Conservation (phyloP, 805 yeast species). For the Metschnikowia baotianmanensis region DNA sequence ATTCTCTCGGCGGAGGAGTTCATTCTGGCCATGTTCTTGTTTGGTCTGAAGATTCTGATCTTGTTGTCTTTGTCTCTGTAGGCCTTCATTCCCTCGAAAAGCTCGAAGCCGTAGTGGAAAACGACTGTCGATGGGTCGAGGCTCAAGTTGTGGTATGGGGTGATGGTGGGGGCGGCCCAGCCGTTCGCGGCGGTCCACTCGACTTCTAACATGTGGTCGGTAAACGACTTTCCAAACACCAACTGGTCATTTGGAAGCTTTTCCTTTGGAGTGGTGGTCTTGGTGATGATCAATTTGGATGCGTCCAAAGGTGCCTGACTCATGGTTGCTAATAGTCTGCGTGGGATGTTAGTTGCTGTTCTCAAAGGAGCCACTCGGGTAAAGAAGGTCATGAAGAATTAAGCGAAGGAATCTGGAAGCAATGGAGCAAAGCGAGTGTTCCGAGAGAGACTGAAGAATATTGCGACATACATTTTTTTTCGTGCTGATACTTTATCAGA, state of each 20-base stretch:
- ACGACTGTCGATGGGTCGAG: slow-evolving; percentile 90
- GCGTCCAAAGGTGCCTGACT: slow-evolving; percentile 36
- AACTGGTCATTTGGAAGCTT: slow-evolving; percentile 40
- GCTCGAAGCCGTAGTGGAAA: slow-evolving; percentile 91
- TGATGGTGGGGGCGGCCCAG: slow-evolving; percentile 87
- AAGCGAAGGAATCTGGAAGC: neutral
- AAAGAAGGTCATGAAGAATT: slow-evolving; percentile 3
- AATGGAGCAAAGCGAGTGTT: neutral
- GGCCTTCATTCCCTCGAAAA: slow-evolving; percentile 96
- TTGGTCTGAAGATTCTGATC: slow-evolving; percentile 84
- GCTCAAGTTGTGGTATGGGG: slow-evolving; percentile 73
- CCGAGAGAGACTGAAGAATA: neutral
- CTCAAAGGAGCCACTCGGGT: slow-evolving; percentile 4
- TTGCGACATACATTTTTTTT: slow-evolving; percentile 1
- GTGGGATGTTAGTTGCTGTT: slow-evolving; percentile 14
- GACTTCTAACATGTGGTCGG: slow-evolving; percentile 84
- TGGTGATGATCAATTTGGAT: slow-evolving; percentile 33
- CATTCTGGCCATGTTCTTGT: slow-evolving; percentile 89
- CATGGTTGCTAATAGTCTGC: slow-evolving; percentile 20
- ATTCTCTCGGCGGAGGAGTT: slow-evolving; percentile 85
- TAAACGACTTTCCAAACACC: slow-evolving; percentile 54
- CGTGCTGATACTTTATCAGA: neutral
- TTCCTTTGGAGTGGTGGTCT: slow-evolving; percentile 36
- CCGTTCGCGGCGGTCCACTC: slow-evolving; percentile 79
- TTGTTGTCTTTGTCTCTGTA: slow-evolving; percentile 55